These are phyloP conservation scores for Xylariaceae sp. DNA, from an alignment of 2,329 filamentous ascomycete genomes.

Conservation along the genomic window DNA sequence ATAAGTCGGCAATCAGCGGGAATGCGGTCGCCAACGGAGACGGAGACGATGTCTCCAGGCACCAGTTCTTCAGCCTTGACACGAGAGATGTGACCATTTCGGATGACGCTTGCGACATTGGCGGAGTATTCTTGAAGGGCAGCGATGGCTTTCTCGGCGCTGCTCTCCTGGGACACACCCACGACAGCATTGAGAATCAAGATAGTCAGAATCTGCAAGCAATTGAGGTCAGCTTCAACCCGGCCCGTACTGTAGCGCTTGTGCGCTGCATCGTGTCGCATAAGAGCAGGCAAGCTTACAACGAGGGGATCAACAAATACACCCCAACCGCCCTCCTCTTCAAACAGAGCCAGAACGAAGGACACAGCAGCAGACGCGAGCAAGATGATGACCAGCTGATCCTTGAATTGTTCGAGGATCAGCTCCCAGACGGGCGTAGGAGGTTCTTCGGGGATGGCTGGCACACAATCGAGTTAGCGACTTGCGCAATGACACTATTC, in stretches of 20 bases:
- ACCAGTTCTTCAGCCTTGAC: constrained; percentile 97
- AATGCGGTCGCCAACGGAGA: constrained; percentile 86
- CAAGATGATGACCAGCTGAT: constrained; percentile 93
- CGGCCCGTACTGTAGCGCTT: background rate
- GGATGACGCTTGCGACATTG: constrained; percentile 91
- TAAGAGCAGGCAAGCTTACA: constrained; percentile 51
- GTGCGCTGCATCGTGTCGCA: background rate
- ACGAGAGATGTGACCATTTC: constrained; percentile 72
- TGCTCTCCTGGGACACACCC: constrained; percentile 96
- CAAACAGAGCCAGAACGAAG: constrained; percentile 87
- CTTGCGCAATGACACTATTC: constrained; percentile 3
- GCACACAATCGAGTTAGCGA: constrained; percentile 13
- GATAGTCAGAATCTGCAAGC: constrained; percentile 80
- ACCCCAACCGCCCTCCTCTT: constrained; percentile 89
- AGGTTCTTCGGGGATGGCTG: constrained; percentile 74
- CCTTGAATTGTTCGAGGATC: constrained; percentile 97
- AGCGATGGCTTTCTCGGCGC: constrained; percentile 96
- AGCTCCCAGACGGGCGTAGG: constrained; percentile 95
- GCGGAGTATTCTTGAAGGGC: constrained; percentile 98
- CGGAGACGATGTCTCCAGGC: constrained; percentile 83
- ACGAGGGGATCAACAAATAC: constrained; percentile 95
- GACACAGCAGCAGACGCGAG: constrained; percentile 89
- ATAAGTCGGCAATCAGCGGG: constrained; percentile 91
- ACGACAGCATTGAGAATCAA: constrained; percentile 94
- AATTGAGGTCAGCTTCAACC: constrained; percentile 18